Percentiles rank a stretch among this genome's conserved stretches.
Conservation (phyloP, 2,329 filamentous ascomycete species). For the Aspergillus oerlinghausenensis region DNA sequence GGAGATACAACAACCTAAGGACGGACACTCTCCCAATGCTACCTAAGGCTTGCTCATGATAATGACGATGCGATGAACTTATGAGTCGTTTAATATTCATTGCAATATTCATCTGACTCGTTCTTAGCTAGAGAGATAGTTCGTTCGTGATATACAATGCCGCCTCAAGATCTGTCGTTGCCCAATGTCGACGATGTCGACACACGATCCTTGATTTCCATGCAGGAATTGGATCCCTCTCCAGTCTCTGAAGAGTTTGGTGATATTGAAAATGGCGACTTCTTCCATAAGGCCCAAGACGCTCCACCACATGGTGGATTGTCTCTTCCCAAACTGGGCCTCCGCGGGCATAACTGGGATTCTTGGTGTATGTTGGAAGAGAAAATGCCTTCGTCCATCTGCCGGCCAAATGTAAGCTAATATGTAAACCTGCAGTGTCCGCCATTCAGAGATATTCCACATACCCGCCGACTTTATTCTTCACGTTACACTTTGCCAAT, state of each 20-base stretch:
- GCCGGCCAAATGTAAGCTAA: background rate
- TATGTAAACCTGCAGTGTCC: conserved; percentile 49
- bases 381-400: background rate
- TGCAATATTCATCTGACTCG: background rate
- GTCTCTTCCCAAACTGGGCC: conserved; percentile 39
- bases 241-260: conserved; percentile 61
- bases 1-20: background rate
- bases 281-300: conserved; percentile 30
- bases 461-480: conserved; percentile 75
- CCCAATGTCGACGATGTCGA: conserved; percentile 27
- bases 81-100: background rate
- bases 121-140: background rate
- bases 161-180: conserved; percentile 6
- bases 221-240: conserved; percentile 75
- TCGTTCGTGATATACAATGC: conserved; percentile 10
- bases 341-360: conserved; percentile 67
- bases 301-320: conserved; percentile 13
- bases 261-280: conserved; percentile 49
- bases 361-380: conserved; percentile 62
- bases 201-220: conserved; percentile 53
- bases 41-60: background rate
- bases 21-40: background rate
- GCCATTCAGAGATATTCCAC: conserved; percentile 84
- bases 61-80: background rate
- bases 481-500: conserved; percentile 71